Conservation (phyloP, 2,329 filamentous ascomycete species). For the Verticillium alfalfae region DNA sequence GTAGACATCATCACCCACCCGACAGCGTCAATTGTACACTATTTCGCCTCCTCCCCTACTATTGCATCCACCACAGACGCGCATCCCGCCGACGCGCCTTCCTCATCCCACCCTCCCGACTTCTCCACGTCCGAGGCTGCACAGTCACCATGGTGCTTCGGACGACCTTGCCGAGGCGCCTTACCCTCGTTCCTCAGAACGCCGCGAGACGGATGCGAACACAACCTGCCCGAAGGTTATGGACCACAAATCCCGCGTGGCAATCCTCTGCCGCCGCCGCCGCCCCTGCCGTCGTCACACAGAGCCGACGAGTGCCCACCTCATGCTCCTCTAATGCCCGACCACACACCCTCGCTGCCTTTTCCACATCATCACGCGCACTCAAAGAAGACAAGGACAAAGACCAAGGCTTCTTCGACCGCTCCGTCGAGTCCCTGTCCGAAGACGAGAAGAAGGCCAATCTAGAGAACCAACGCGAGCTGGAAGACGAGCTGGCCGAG, state of each 20-base stretch:
- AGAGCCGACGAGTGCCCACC: slow-evolving; percentile 18
- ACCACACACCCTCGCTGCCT: slow-evolving; percentile 16
- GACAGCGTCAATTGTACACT: neutral
- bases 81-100: neutral
- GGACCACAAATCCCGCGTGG: slow-evolving; percentile 6
- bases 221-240: slow-evolving; percentile 10
- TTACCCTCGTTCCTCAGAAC: slow-evolving; percentile 27
- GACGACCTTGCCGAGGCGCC: slow-evolving; percentile 31
- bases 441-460: slow-evolving; percentile 49
- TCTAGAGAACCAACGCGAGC: slow-evolving; percentile 38
- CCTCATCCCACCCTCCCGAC: neutral
- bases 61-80: neutral
- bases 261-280: slow-evolving; percentile 23
- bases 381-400: slow-evolving; percentile 31
- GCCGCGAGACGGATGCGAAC: slow-evolving; percentile 16
- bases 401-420: slow-evolving; percentile 44
- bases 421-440: slow-evolving; percentile 40
- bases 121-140: neutral
- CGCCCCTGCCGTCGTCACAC: slow-evolving; percentile 5
- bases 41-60: neutral
- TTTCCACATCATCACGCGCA: slow-evolving; percentile 26
- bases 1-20: neutral
- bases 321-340: slow-evolving; percentile 5
- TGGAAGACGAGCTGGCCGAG: slow-evolving; percentile 40
- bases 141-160: slow-evolving; percentile 30